Evolutionary conservation across 345 rosid genomes (phyloP).

Genomic region (Rhodamnia argentea): DNA sequence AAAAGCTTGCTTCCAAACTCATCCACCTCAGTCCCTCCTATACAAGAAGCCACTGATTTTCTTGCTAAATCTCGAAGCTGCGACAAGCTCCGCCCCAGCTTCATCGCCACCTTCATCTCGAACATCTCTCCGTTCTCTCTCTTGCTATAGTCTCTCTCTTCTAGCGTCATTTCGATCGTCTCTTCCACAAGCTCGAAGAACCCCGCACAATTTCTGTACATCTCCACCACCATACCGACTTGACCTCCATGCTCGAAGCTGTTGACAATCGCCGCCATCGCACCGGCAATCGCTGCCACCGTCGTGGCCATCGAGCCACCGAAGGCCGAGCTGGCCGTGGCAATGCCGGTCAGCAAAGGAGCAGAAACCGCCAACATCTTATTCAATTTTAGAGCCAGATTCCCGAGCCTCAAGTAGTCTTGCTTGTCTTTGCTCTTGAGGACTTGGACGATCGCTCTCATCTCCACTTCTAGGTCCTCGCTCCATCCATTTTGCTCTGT

Average conservation of each 20-base stretch:
- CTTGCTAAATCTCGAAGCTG: slow-evolving; percentile 27
- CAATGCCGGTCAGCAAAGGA: slow-evolving; percentile 26
- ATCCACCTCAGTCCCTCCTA: slow-evolving; percentile 6
- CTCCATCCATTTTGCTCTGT: slow-evolving; percentile 19
- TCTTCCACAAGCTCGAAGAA: slow-evolving; percentile 20
- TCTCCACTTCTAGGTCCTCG: slow-evolving; percentile 21
- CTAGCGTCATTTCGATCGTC: slow-evolving; percentile 11
- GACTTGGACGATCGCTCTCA: slow-evolving; percentile 22
- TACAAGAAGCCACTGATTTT: slow-evolving; percentile 3
- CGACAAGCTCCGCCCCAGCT: slow-evolving; percentile 40
- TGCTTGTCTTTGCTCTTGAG: slow-evolving; percentile 22
- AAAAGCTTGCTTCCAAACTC: slow-evolving; percentile 42
- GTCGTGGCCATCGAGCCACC: slow-evolving; percentile 2
- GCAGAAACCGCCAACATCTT: slow-evolving; percentile 33
- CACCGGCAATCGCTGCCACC: slow-evolving; percentile 21
- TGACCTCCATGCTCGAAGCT: slow-evolving; percentile 35
- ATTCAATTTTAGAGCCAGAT: slow-evolving; percentile 27
- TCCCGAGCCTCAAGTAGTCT: slow-evolving; percentile 32
- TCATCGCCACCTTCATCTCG: slow-evolving; percentile 28
- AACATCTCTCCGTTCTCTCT: slow-evolving; percentile 29
- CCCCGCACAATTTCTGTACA: slow-evolving; percentile 42
- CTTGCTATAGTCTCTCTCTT: slow-evolving; percentile 8
- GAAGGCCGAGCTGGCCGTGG: slow-evolving; percentile 17
- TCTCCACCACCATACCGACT: slow-evolving; percentile 51
- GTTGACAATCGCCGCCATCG: slow-evolving; percentile 19